These are phyloP conservation scores for Hypoxylon rickii DNA, from an alignment of 495 filamentous ascomycete genomes.

Conservation along the genomic window DNA sequence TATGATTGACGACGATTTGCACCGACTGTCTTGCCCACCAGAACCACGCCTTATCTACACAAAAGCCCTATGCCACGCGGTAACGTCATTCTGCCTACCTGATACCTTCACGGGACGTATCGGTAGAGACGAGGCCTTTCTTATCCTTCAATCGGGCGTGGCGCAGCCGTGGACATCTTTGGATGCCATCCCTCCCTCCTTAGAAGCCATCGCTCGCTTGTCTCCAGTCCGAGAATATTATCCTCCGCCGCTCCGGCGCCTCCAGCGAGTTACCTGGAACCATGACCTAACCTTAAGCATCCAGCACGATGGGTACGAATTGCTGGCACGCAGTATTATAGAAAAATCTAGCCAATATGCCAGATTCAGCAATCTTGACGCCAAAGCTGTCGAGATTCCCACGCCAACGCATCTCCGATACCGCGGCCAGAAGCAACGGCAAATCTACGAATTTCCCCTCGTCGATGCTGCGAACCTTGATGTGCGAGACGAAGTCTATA, in stretches of 20 bases:
- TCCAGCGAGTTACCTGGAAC: slow-evolving; percentile 58
- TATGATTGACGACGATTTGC: slow-evolving; percentile 53
- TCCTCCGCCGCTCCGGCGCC: slow-evolving; percentile 51
- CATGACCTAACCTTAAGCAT: slow-evolving; percentile 49
- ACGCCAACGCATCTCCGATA: slow-evolving; percentile 36
- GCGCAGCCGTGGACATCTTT: slow-evolving; percentile 47
- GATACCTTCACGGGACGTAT: slow-evolving; percentile 62
- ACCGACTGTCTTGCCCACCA: slow-evolving; percentile 51
- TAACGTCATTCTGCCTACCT: slow-evolving; percentile 61
- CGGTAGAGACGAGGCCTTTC: slow-evolving; percentile 63
- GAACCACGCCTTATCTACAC: slow-evolving; percentile 52
- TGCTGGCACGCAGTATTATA: slow-evolving; percentile 48
- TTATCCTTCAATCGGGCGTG: slow-evolving; percentile 54
- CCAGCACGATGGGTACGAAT: slow-evolving; percentile 57
- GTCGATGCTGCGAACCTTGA: slow-evolving; percentile 50
- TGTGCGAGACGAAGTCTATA: too few species aligned
- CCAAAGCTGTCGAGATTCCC: neutral
- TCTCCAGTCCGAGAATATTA: slow-evolving; percentile 61
- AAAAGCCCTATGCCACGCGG: slow-evolving; percentile 61
- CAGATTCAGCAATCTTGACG: slow-evolving; percentile 27
- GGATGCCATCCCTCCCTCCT: slow-evolving; percentile 16
- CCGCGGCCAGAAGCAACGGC: slow-evolving; percentile 44
- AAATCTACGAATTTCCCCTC: too few species aligned
- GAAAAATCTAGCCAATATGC: slow-evolving; percentile 43
- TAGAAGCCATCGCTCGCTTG: slow-evolving; percentile 48